Evolutionary conservation across 2,329 filamentous ascomycete genomes (phyloP).

Genomic region (Cladophialophora psammophila): DNA sequence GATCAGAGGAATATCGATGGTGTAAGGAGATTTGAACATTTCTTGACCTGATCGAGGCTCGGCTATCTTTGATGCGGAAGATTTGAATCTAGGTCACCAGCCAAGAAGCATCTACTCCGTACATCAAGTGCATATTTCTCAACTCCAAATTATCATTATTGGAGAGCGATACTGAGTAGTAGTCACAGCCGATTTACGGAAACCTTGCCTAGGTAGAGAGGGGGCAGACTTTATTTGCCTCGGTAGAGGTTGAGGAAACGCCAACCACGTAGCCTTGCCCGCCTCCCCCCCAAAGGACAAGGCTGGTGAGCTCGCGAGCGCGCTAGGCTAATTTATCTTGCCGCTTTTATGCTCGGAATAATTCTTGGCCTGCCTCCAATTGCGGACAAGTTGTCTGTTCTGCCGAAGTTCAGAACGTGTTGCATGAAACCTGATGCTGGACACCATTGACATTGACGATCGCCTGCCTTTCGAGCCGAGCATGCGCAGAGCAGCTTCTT

Average conservation of each 20-base stretch:
- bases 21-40: conserved; percentile 15
- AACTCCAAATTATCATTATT: not conserved
- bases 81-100: not conserved
- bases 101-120: not conserved
- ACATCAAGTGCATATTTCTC: not conserved
- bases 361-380: not conserved
- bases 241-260: not conserved
- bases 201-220: not conserved
- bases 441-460: not conserved
- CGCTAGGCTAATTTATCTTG: too few species aligned
- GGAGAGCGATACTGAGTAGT: not conserved
- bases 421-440: not conserved
- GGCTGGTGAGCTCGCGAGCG: not conserved
- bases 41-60: not conserved
- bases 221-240: not conserved
- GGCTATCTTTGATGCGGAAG: not conserved
- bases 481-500: not conserved
- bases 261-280: not conserved
- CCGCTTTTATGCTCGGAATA: not conserved
- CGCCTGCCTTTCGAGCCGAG: not conserved
- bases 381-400: conserved; percentile 1
- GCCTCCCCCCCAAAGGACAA: not conserved
- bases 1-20: conserved; percentile 1
- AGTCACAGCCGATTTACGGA: not conserved
- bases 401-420: not conserved